Evolutionary conservation across 2,329 filamentous ascomycete species (phyloP), one percentile per base, ranked within the genome.

Genomic region (Endocalyx cinctus): DNA sequence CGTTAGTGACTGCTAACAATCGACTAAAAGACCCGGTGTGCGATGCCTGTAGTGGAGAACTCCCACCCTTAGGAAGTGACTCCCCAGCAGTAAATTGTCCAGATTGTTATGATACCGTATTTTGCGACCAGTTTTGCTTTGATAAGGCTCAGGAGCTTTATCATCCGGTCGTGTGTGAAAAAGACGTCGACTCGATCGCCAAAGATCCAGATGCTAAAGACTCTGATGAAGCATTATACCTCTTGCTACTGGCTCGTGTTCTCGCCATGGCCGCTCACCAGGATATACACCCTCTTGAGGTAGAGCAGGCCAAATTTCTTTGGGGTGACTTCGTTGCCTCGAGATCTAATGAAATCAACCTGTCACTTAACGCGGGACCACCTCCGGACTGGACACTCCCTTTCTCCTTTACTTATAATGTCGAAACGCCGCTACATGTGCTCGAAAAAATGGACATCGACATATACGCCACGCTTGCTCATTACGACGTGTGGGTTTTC

Each of bases 1-100:
- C 88, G 7, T 73, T 95, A 6, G 67, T 98, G 25, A 95, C 89
- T 2, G 89, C 87, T 28, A 92, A 90, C 48, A 92, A 92, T 55
- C 80, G 87, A 18, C 74, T 92, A 10, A 87, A 94, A 54, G 88
- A 94, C 42, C 72, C 84, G 5, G 74, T 90, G 18, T 97, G 90
- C 59, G 90, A 97, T 59, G 88, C 88, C 11, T 97, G 90, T 58
- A 87, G 87, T 49, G 71, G 74, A 6, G 76, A 78, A 16, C 71
- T 94, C 5, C 85, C 84, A 1, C 70, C 72, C 0, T 63, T 85
- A 17, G 64, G 63, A 17, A 57, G 58, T 31, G 59, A 72, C 7
- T 65, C 52, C 31, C 60, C 53, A 34, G 72, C 67, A 12, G 66
- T 79, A 23, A 69, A 59, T 43, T 84, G 79, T 43, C 63, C 69